Conservation (phyloP, 257 asterid species). For the Nicotiana tomentosiformis region DNA sequence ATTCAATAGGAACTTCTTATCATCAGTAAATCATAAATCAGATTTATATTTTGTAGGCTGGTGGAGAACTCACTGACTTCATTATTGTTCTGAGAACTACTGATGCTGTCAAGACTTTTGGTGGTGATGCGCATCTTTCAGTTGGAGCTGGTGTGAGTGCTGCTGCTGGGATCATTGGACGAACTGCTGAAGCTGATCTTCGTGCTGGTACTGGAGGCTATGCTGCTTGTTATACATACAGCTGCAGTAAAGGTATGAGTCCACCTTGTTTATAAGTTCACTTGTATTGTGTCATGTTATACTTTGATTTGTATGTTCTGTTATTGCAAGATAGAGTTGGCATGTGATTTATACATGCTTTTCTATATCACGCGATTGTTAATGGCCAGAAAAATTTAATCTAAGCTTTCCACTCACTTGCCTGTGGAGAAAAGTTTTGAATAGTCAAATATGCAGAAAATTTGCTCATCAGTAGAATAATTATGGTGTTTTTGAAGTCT, state of each 20-base stretch:
- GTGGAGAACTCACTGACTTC: slow-evolving; percentile 94
- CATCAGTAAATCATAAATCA: not conserved
- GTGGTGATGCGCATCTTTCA: slow-evolving; percentile 68
- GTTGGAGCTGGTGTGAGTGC: slow-evolving; percentile 94
- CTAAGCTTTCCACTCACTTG: not conserved
- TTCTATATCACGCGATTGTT: not conserved
- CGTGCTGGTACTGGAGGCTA: slow-evolving; percentile 69
- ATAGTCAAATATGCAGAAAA: not conserved
- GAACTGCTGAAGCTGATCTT: slow-evolving; percentile 92
- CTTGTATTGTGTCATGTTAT: not conserved
- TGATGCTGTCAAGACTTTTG: slow-evolving; percentile 76
- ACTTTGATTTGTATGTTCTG: not conserved
- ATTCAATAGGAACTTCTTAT: not conserved
- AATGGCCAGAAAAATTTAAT: not conserved
- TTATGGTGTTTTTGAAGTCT: not conserved
- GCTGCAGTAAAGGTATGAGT: slow-evolving; percentile 88
- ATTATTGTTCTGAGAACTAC: slow-evolving; percentile 70
- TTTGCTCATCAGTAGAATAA: not conserved
- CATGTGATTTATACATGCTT: not conserved
- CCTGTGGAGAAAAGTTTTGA: not conserved
- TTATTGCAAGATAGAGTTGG: not conserved
- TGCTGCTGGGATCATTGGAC: slow-evolving; percentile 79
- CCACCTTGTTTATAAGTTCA: not conserved
- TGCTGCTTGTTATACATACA: slow-evolving; percentile 84
- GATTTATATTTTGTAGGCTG: slow-evolving; percentile 52